These are phyloP conservation scores for Lactarius sp. DNA, from an alignment of 768 basidiomycete species.

Conservation along the genomic window DNA sequence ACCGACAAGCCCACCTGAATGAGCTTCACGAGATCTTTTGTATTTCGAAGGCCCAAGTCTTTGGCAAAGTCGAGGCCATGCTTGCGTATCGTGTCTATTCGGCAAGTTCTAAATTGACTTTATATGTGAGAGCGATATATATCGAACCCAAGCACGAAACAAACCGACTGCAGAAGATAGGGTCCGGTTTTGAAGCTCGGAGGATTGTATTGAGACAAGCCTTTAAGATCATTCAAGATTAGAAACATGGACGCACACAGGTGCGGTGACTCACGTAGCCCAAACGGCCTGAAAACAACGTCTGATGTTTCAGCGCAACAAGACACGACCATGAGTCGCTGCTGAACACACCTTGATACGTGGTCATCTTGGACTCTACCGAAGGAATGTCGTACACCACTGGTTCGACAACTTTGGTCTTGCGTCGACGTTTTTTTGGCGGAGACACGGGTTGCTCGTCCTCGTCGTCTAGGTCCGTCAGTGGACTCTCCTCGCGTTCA, in stretches of 20 bases:
- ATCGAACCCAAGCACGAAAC: constrained; percentile 11
- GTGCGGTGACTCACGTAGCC: constrained; percentile 13
- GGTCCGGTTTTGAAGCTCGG: constrained; percentile 61
- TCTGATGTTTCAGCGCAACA: constrained; percentile 24
- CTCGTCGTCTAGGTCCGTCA: constrained; percentile 25
- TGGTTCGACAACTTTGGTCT: constrained; percentile 40
- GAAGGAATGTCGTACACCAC: constrained; percentile 64
- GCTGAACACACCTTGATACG: constrained; percentile 59
- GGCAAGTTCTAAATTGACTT: constrained; percentile 33
- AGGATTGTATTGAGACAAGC: constrained; percentile 86
- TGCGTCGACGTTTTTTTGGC: constrained; percentile 31
- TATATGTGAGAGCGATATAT: background rate
- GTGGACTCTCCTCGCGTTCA: constrained; percentile 22
- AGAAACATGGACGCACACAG: background rate
- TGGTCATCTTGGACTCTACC: constrained; percentile 59
- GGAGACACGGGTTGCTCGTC: background rate
- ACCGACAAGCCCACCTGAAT: constrained; percentile 50
- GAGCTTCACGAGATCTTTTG: constrained; percentile 62
- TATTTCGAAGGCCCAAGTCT: constrained; percentile 72
- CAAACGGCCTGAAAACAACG: constrained; percentile 15
- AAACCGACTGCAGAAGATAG: constrained; percentile 71
- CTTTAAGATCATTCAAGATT: constrained; percentile 30
- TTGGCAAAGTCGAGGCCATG: constrained; percentile 81
- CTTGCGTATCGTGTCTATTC: constrained; percentile 73
- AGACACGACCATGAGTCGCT: background rate